Conservation (phyloP, 2,329 filamentous ascomycete genomes). For the Samsoniella hepiali region DNA sequence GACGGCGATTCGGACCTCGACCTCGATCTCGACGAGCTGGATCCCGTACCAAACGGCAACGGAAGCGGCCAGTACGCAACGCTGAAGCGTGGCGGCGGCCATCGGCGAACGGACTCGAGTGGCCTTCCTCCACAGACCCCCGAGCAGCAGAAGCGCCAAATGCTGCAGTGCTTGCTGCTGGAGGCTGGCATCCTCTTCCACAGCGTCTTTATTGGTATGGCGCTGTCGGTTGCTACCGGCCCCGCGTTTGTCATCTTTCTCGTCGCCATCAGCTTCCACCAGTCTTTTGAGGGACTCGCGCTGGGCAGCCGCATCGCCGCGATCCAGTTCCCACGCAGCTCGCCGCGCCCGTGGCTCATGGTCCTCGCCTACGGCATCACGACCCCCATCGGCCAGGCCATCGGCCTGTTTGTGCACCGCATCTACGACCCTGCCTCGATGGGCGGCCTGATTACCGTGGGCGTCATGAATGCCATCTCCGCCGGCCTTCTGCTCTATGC, state of each 20-base stretch:
- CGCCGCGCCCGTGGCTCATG: constrained; percentile 78
- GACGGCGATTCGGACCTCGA: constrained; percentile 56
- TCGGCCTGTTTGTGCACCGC: constrained; percentile 73
- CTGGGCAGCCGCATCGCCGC: constrained; percentile 82
- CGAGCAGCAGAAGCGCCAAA: constrained; percentile 62
- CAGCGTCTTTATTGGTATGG: constrained; percentile 84
- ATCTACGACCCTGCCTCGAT: constrained; percentile 77
- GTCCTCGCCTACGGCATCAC: constrained; percentile 72
- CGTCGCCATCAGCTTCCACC: constrained; percentile 77
- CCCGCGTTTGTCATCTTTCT: constrained; percentile 77
- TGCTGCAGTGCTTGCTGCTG: constrained; percentile 74
- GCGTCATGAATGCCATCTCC: constrained; percentile 83
- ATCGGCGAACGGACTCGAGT: constrained; percentile 23
- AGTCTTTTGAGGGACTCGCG: constrained; percentile 85
- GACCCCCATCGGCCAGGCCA: constrained; percentile 79
- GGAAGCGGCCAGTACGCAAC: constrained; percentile 31
- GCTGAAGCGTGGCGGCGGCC: constrained; percentile 27
- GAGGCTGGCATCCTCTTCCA: constrained; percentile 85
- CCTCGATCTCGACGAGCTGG: constrained; percentile 59
- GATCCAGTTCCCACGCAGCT: constrained; percentile 71
- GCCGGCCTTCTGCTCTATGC: constrained; percentile 78
- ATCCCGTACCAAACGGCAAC: constrained; percentile 36
- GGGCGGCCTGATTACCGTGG: constrained; percentile 75
- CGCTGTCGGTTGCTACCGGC: constrained; percentile 75
- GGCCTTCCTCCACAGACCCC: constrained; percentile 34